Conservation (phyloP, 2,329 filamentous ascomycete species). For the Plenodomus lindquistii region DNA sequence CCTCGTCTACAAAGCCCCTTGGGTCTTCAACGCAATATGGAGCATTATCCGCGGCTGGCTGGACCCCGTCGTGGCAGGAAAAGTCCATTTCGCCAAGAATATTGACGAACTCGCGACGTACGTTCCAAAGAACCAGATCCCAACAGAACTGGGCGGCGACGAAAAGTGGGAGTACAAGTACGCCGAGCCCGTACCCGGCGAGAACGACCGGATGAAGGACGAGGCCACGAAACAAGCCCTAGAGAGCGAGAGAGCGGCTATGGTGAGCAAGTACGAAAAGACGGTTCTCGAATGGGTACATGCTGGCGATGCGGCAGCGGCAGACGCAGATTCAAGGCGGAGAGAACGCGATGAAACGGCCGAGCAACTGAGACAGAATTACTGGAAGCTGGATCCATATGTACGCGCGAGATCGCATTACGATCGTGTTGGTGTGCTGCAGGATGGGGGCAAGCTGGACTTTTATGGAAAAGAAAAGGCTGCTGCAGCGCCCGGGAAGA, state of each 20-base stretch:
- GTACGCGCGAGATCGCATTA: slow-evolving; percentile 81
- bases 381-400: slow-evolving; percentile 90
- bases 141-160: slow-evolving; percentile 81
- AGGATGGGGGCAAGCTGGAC: slow-evolving; percentile 67
- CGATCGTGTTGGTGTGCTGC: slow-evolving; percentile 76
- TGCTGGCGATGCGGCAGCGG: slow-evolving; percentile 41
- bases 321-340: slow-evolving; percentile 52
- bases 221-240: slow-evolving; percentile 64
- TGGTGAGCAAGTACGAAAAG: slow-evolving; percentile 75
- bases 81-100: slow-evolving; percentile 90
- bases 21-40: slow-evolving; percentile 98
- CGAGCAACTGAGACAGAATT: slow-evolving; percentile 68
- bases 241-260: slow-evolving; percentile 62
- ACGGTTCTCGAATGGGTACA: slow-evolving; percentile 77
- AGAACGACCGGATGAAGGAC: slow-evolving; percentile 76
- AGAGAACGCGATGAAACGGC: slow-evolving; percentile 65
- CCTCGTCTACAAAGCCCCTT: slow-evolving; percentile 93
- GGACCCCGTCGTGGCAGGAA: slow-evolving; percentile 91
- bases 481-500: slow-evolving; percentile 7
- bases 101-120: slow-evolving; percentile 77
- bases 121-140: slow-evolving; percentile 71
- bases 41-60: slow-evolving; percentile 94
- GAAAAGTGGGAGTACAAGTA: slow-evolving; percentile 87
- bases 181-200: slow-evolving; percentile 71
- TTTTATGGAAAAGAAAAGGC: slow-evolving; percentile 62